Conservation (phyloP, 352 stramenopile genomes). For the Phytophthora niederhauseri region DNA sequence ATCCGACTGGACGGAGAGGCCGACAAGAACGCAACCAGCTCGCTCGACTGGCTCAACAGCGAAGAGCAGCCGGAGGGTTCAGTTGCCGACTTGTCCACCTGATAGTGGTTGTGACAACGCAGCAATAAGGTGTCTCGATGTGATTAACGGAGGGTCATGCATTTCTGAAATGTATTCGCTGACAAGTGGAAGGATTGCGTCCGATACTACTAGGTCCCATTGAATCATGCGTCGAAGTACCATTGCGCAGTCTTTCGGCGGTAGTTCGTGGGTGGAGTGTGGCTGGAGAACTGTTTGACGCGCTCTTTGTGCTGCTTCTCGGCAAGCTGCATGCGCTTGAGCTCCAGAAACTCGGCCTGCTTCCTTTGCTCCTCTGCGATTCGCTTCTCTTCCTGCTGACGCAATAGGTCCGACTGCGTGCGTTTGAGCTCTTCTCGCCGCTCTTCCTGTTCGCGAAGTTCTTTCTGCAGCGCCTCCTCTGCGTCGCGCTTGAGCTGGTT, state of each 20-base stretch:
- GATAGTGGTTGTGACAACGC: slow-evolving; percentile 2
- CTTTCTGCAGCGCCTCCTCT: slow-evolving; percentile 80
- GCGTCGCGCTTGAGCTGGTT: slow-evolving; percentile 64
- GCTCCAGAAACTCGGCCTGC: slow-evolving; percentile 73
- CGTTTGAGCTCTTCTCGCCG: slow-evolving; percentile 65
- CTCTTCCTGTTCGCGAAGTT: slow-evolving; percentile 79
- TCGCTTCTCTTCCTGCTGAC: slow-evolving; percentile 58
- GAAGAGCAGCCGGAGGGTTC: slow-evolving; percentile 30
- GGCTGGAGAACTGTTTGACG: slow-evolving; percentile 57
- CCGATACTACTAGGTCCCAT: slow-evolving; percentile 9
- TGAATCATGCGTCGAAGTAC: slow-evolving; percentile 80
- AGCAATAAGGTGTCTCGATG: neutral
- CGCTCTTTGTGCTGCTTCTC: slow-evolving; percentile 83
- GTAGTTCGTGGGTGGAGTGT: slow-evolving; percentile 58
- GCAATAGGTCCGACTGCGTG: slow-evolving; percentile 67
- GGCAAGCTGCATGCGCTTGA: slow-evolving; percentile 77
- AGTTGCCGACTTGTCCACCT: slow-evolving; percentile 26
- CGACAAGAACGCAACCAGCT: slow-evolving; percentile 43
- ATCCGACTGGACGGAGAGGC: slow-evolving; percentile 64
- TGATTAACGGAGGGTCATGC: slow-evolving; percentile 13
- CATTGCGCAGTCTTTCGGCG: slow-evolving; percentile 78
- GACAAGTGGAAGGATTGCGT: slow-evolving; percentile 20
- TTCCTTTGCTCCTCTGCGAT: slow-evolving; percentile 62
- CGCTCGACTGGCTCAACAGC: slow-evolving; percentile 44
- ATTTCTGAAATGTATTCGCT: slow-evolving; percentile 32